Conservation (phyloP, 2,329 filamentous ascomycete species). For the Trichoderma sp. region DNA sequence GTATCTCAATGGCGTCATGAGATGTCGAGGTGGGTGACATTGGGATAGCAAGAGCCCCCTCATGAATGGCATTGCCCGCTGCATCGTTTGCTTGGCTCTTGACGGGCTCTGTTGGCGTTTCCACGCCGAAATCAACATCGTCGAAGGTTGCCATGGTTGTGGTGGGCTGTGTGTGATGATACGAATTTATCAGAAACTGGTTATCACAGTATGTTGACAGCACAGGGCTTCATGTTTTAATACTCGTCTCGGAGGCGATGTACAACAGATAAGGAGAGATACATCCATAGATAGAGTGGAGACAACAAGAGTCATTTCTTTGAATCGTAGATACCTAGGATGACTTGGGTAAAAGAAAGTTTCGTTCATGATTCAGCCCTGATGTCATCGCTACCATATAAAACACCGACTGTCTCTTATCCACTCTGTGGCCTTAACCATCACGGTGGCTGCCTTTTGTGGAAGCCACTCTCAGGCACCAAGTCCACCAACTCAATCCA, state of each 20-base stretch:
- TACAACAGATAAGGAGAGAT: background rate
- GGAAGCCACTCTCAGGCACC: background rate
- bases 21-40: background rate
- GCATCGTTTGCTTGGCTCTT: background rate
- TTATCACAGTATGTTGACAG: background rate
- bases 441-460: background rate
- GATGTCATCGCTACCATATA: slow-evolving; percentile 6
- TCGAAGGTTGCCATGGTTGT: slow-evolving; percentile 12
- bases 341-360: background rate
- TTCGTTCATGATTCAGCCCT: slow-evolving; percentile 15
- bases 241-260: background rate
- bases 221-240: background rate
- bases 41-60: slow-evolving; percentile 1
- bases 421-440: background rate
- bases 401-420: slow-evolving; percentile 1
- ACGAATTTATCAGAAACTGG: background rate
- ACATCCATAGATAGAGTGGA: background rate
- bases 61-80: background rate
- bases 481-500: background rate
- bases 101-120: background rate
- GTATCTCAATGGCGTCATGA: slow-evolving; percentile 8
- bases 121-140: slow-evolving; percentile 11
- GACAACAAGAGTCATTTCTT: background rate
- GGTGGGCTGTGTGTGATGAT: background rate
- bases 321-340: background rate